phyloP scores from a whole-genome alignment of 2,329 filamentous ascomycete genomes.

The Volutella citrinella region DNA sequence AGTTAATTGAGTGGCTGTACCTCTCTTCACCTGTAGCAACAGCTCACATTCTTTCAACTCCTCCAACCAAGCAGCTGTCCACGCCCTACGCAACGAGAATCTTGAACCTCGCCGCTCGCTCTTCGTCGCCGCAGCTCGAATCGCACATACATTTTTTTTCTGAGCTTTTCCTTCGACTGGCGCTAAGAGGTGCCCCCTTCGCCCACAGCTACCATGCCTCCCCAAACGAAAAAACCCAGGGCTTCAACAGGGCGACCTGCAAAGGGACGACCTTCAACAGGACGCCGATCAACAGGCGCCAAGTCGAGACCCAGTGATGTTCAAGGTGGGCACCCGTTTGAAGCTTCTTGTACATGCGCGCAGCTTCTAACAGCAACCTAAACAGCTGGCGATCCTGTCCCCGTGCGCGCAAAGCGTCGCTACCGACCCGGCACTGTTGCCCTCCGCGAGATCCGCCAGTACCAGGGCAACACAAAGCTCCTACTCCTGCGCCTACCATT shows the following conservation, averaged over 20 bases:
- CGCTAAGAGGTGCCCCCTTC: too few species aligned
- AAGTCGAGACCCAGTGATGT: conserved; percentile 38
- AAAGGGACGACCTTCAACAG: too few species aligned
- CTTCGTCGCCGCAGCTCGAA: background rate
- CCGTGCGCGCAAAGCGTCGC: conserved; percentile 57
- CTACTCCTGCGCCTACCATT: conserved; percentile 79
- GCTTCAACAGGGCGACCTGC: too few species aligned
- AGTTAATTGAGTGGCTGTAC: background rate
- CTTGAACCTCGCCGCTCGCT: too few species aligned
- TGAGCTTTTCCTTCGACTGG: too few species aligned
- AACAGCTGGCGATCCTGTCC: conserved; percentile 70
- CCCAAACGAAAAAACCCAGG: too few species aligned
- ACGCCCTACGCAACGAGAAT: too few species aligned
- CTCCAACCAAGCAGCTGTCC: background rate
- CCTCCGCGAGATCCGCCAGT: conserved; percentile 85
- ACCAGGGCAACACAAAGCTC: conserved; percentile 87
- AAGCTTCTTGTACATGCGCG: too few species aligned
- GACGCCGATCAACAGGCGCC: too few species aligned
- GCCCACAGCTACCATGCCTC: too few species aligned
- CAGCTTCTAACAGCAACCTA: too few species aligned
- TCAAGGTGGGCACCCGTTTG: conserved; percentile 36
- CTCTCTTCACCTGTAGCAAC: background rate
- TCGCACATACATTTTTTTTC: too few species aligned
- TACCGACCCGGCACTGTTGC: conserved; percentile 81
- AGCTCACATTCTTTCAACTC: background rate